These are phyloP conservation scores for Camellia oleifera DNA, from an alignment of 179 eudicot species.

Conservation along the genomic window DNA sequence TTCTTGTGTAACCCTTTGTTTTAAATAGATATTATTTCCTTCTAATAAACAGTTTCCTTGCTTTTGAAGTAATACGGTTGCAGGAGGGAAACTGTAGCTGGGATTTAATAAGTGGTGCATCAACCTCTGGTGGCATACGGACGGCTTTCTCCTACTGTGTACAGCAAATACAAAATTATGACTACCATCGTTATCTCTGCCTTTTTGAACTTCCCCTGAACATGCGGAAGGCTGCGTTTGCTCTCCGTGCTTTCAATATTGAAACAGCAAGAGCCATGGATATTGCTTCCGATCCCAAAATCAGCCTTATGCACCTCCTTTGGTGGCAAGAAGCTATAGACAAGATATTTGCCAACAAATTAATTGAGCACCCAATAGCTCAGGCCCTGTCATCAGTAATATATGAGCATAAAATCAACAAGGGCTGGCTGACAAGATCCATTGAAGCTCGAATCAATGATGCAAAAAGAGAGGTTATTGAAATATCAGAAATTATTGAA, in stretches of 20 bases:
- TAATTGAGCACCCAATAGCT: slow-evolving; percentile 91
- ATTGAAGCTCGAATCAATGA: slow-evolving; percentile 90
- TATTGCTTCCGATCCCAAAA: slow-evolving; percentile 89
- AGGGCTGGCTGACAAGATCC: slow-evolving; percentile 79
- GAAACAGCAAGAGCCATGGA: slow-evolving; percentile 97
- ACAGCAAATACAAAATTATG: slow-evolving; percentile 85
- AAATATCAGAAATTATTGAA: slow-evolving; percentile 21
- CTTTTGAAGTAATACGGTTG: not conserved
- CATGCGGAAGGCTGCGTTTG: slow-evolving; percentile 90
- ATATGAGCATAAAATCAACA: slow-evolving; percentile 65
- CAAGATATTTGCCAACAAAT: slow-evolving; percentile 64
- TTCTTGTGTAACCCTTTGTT: not conserved
- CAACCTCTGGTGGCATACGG: slow-evolving; percentile 50
- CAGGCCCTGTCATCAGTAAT: slow-evolving; percentile 68
- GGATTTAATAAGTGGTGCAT: slow-evolving; percentile 52
- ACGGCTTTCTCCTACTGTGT: slow-evolving; percentile 90
- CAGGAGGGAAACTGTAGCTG: not conserved
- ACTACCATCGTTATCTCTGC: slow-evolving; percentile 90
- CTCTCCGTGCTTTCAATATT: slow-evolving; percentile 90
- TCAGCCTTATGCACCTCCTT: slow-evolving; percentile 93
- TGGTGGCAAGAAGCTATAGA: slow-evolving; percentile 97
- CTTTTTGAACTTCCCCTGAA: slow-evolving; percentile 86
- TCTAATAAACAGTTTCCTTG: not conserved
- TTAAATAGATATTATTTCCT: not conserved
- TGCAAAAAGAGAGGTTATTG: slow-evolving; percentile 64